Evolutionary conservation across 2,329 filamentous ascomycete genomes (phyloP), one percentile per base, ranked within the genome.

Genomic region (Phaeosphaeriaceae sp.): DNA sequence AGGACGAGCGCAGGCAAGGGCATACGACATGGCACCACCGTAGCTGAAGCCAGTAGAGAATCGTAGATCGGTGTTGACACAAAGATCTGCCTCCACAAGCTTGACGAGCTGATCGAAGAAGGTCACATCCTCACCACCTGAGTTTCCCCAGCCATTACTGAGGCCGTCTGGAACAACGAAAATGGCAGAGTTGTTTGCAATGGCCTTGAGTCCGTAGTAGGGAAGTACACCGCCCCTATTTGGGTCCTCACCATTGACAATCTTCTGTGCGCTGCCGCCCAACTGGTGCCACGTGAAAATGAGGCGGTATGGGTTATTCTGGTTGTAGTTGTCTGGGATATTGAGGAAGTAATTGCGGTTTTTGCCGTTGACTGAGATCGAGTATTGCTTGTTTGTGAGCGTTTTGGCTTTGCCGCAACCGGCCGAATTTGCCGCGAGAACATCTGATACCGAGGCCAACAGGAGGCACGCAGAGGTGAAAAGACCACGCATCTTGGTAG

Each of bases 141-240:
- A 51, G 64, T 79, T 78, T 36, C 59, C 74, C 76, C 76, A 79
- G 21, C 77, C 76, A 16, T 61, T 59, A 51, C 73, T 71, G 28
- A 74, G 55, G 4, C 76, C 76, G 39, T 77, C 64, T 23, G 77
- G 77, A 2, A 74, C 69, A 16, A 79, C 68, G 50, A 77, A 76
- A 54, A 79, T 74, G 45, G 76, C 70, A 6, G 56, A 66, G 20
- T 72, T 71, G 26, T 64, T 59, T 9, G 72, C 41, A 13, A 74
- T 66, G 2, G 59, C 53, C 16, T 68, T 68, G 7, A 79, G 65
- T 2, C 76, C 75, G 55, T 78, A 78, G 60, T 68, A 77, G 5
- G 56, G 46, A 8, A 73, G 71, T 23, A 61, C 63, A 32, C 66
- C 67, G 29, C 61, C 52, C 7, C 28, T 20, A 16, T 46, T 38